Evolutionary conservation across 2,329 filamentous ascomycete genomes (phyloP).

Genomic region (Trichoderma brevicompactum): DNA sequence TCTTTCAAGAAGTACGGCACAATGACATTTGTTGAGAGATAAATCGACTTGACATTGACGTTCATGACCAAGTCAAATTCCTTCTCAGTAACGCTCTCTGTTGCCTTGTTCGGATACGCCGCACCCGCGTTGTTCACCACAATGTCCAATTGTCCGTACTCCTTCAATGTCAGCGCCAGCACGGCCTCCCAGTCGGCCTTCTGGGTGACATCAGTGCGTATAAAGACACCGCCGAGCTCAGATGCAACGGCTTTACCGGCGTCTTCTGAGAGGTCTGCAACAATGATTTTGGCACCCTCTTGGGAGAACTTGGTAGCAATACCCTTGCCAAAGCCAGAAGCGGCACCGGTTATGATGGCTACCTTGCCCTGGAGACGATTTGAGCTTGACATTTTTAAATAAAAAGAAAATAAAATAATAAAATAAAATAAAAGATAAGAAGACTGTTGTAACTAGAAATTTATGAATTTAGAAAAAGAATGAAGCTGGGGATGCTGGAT

Average conservation of each 20-base stretch:
- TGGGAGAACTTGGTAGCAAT: slow-evolving; percentile 62
- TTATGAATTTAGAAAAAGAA: neutral
- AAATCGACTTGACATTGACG: slow-evolving; percentile 72
- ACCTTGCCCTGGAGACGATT: slow-evolving; percentile 47
- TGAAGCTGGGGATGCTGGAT: neutral
- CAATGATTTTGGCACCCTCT: slow-evolving; percentile 64
- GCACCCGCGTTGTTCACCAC: slow-evolving; percentile 66
- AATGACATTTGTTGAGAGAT: slow-evolving; percentile 61
- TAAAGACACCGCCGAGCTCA: slow-evolving; percentile 51
- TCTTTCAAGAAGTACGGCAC: slow-evolving; percentile 64
- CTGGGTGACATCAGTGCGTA: slow-evolving; percentile 55
- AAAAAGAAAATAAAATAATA: no score
- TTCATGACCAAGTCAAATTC: slow-evolving; percentile 70
- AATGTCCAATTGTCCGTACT: slow-evolving; percentile 59
- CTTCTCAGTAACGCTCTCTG: slow-evolving; percentile 64
- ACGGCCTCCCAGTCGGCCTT: slow-evolving; percentile 57
- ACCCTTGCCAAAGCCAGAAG: slow-evolving; percentile 66
- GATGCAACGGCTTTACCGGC: slow-evolving; percentile 54
- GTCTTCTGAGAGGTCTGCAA: slow-evolving; percentile 63
- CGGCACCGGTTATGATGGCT: slow-evolving; percentile 57
- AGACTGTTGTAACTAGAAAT: neutral
- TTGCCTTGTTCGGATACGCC: slow-evolving; percentile 65
- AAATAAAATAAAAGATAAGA: no score
- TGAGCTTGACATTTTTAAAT: slow-evolving; percentile 15
- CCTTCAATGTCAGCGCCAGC: slow-evolving; percentile 50